Base-by-base conservation (phyloP, 768 basidiomycete species). In the Galerina marginata region DNA sequence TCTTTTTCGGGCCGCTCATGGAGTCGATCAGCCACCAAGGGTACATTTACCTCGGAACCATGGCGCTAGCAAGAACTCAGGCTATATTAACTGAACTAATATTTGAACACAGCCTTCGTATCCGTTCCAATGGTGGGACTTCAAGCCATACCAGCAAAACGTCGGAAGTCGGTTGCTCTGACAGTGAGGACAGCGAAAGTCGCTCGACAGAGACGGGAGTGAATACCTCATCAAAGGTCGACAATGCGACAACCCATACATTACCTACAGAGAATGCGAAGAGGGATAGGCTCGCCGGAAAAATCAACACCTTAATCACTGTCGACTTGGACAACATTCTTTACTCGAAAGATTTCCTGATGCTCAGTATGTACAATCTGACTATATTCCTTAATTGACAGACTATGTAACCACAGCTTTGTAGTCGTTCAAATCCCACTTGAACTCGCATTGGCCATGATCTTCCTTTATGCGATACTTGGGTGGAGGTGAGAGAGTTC, bases 241-340 rank as follows among this genome's bases (percentile, higher is more conserved):
- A 20, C 20, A 20, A 20, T 20, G 20, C 20, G 20, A 20, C 20
- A 2, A 20, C 20, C 20, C 20, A 20, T 20, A 20, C 20, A 20
- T 20, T 20, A 20, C 20, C 20, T 20, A 2, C 33, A 23, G 43
- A 46, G 11, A 12, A 15, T 10, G 12, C 36, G 15, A 54, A 75
- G 48, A 71, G 75, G 14, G 76, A 75, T 20, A 86, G 87, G 64
- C 72, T 91, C 23, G 82, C 87, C 43, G 91, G 92, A 7, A 90
- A 86, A 68, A 87, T 93, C 69, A 92, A 89, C 70, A 92, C 91
- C 50, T 74, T 93, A 5, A 83, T 91, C 50, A 85, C 90, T 5
- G 86, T 87, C 3, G 91, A 93, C 72, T 46, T 81, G 54, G 68
- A 65, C 36, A 76, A 75, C 56, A 78, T 83, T 43, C 65, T 69